Evolutionary conservation across 345 rosid genomes (phyloP), one percentile per base, ranked within the genome.

Genomic region (Brassica juncea): DNA sequence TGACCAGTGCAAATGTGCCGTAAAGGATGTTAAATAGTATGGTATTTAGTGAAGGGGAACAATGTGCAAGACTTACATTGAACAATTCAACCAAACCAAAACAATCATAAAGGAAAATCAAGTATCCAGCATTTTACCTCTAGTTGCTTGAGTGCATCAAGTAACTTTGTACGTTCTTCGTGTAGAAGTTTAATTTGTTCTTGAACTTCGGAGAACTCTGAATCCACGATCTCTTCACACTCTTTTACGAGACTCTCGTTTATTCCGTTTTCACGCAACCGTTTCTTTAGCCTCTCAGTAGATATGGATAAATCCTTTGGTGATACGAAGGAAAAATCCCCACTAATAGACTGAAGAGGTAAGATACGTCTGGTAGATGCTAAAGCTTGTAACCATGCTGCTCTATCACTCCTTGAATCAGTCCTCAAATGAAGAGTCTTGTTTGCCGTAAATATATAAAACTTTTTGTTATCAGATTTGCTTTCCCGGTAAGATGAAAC

Each of bases 381-480:
- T 88, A 95, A 86, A 75, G 94, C 98, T 83, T 90, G 98, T 37
- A 95, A 82, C 99, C 99, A 95, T 81, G 97, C 97, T 65, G 82
- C 89, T 73, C 99, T 87, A 81, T 95, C 98, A 68, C 84, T 80
- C 71, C 73, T 91, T 12, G 98, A 90, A 78, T 87, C 91, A 74
- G 97, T 91, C 83, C 98, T 91, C 82, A 95, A 78, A 85, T 95
- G 99, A 77, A 95, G 93, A 23, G 98, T 95, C 83, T 93, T 95
- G 66, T 92, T 93, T 39, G 97, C 94, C 77, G 98, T 93, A 76
- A 91, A 88, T 76, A 95, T 89, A 85, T 94, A 94, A 78, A 94
- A 94, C 71, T 88, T 86, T 87, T 89, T 82, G 72, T 89, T 91
- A 71, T 95, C 99, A 25, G 98, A 93, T 82, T 87, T 95, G 93